Base-by-base conservation (phyloP, 257 asterid species). In the Salvia miltiorrhiza region DNA sequence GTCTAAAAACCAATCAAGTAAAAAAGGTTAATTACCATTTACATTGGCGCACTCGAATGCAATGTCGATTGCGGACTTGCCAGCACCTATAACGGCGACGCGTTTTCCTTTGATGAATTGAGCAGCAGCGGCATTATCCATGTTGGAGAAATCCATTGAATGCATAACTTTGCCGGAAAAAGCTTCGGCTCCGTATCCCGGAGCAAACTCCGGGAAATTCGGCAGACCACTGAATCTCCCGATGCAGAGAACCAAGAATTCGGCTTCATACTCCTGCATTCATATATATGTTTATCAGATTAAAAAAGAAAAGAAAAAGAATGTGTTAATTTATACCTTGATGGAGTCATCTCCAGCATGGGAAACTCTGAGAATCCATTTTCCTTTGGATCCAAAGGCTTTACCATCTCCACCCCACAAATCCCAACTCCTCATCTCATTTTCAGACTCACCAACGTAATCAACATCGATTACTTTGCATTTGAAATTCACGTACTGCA, bases 211-310 rank as follows among this genome's bases (percentile, higher is more conserved):
- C 14, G 95, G 95, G 17, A 67, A 60, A 26, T 84, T 44, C 1
- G 95, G 83, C 20, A 86, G 62, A 56, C 87, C 95, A 40, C 92
- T 84, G 72, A 84, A 88, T 76, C 85, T 88, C 57, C 95, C 92
- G 9, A 61, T 68, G 65, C 95, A 88, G 0, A 88, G 45, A 24
- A 88, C 66, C 58, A 88, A 66, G 66, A 88, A 88, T 14, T 86
- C 90, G 0, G 72, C 81, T 48, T n/a, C 85, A 54, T 82, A 76
- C 1, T 79, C 88, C 92, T 84, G 67, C 39, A 69, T 4, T 32
- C 23, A 5, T 21, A 9, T 2, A 5, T 21, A 9, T 2, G 11
- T 28, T 32, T 1, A 58, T n/a, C 0, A 24, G 4, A 14, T 26
- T 4, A 43, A 13, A 13, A 43, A 2, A 14, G 13, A 43, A n/a